Conservation (phyloP, 768 basidiomycete species). For the Ephemerocybe angulata region DNA sequence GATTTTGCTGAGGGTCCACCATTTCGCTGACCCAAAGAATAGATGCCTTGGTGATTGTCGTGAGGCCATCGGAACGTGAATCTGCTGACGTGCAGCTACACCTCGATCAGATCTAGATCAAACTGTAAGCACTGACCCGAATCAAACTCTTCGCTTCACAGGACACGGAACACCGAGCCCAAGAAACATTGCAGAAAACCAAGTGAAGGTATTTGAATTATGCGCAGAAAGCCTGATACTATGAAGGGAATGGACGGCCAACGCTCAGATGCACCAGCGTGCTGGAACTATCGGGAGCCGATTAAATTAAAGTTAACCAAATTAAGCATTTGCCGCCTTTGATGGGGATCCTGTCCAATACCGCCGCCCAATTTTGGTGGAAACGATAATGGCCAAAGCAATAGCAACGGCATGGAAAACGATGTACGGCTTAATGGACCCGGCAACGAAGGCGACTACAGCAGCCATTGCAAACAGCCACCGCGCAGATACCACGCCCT, state of each 20-base stretch:
- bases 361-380: conserved; percentile 43
- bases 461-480: conserved; percentile 55
- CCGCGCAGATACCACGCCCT: conserved; percentile 39
- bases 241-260: neutral
- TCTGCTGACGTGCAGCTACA: conserved; percentile 3
- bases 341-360: conserved; percentile 47
- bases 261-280: neutral
- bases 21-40: neutral
- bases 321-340: conserved; percentile 13
- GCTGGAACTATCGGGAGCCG: conserved; percentile 1
- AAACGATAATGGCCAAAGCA: conserved; percentile 42
- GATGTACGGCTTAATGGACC: conserved; percentile 61
- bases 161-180: neutral
- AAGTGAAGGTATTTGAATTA: too few species aligned
- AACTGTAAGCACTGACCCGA: too few species aligned
- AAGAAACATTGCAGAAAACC: neutral
- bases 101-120: conserved; percentile 5
- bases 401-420: conserved; percentile 62
- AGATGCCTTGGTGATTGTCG: conserved; percentile 7
- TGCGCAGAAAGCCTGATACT: neutral
- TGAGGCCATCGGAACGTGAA: conserved; percentile 10
- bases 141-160: neutral
- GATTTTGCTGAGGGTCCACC: too few species aligned
- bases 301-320: conserved; percentile 1
- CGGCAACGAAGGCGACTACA: conserved; percentile 55